These are phyloP conservation scores for Sungouiozyma intestinalis DNA, from an alignment of 805 yeast species.

Conservation along the genomic window DNA sequence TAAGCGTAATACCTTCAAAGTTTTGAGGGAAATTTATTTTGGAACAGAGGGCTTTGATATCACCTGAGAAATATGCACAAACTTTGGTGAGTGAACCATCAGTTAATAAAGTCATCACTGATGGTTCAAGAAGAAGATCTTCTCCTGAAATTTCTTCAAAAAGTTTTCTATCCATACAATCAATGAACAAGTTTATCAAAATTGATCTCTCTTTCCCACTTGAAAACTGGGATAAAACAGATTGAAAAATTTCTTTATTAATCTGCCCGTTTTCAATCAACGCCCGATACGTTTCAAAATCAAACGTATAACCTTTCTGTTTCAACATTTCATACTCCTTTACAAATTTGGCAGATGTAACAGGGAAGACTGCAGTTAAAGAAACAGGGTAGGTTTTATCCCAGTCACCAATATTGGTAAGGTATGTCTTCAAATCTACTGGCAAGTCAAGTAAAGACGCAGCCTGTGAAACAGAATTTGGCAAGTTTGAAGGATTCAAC, in stretches of 20 bases:
- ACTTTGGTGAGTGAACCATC: slow-evolving; percentile 19
- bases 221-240: slow-evolving; percentile 6
- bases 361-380: slow-evolving; percentile 19
- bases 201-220: slow-evolving; percentile 12
- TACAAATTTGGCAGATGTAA: slow-evolving; percentile 17
- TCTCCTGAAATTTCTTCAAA: slow-evolving; percentile 1
- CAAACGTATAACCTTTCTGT: slow-evolving; percentile 23
- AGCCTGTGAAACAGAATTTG: slow-evolving; percentile 22
- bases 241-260: slow-evolving; percentile 12
- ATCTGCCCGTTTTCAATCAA: slow-evolving; percentile 14
- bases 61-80: slow-evolving; percentile 9
- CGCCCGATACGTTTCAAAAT: slow-evolving; percentile 25
- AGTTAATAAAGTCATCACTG: slow-evolving; percentile 14
- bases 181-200: slow-evolving; percentile 15
- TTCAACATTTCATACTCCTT: slow-evolving; percentile 19
- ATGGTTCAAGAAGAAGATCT: slow-evolving; percentile 4
- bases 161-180: slow-evolving; percentile 3
- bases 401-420: slow-evolving; percentile 27
- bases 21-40: slow-evolving; percentile 20
- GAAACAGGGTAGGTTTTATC: slow-evolving; percentile 25
- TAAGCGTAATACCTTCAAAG: slow-evolving; percentile 22
- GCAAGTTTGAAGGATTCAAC: slow-evolving; percentile 18
- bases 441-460: slow-evolving; percentile 17
- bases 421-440: slow-evolving; percentile 16
- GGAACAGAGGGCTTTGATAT: slow-evolving; percentile 6